A percentile compares a stretch with the other conserved stretches of the same genome.
These are phyloP conservation scores for Linderina pennispora DNA, from an alignment of 192 early-diverging fungal species.

Conservation along the genomic window DNA sequence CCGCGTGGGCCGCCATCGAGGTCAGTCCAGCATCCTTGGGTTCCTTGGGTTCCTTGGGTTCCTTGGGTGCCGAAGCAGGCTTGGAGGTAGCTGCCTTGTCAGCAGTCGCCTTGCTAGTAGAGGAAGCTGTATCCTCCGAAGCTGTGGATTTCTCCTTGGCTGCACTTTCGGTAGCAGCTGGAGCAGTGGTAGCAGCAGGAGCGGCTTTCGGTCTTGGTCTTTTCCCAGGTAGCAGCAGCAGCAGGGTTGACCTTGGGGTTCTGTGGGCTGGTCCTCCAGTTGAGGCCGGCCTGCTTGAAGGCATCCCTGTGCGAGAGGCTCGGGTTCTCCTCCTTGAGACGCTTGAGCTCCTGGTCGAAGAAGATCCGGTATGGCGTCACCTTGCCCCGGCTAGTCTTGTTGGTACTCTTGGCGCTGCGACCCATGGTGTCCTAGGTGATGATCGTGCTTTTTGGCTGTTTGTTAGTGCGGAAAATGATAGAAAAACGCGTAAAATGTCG, in stretches of 20 bases:
- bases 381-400: slow-evolving; percentile 16
- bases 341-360: slow-evolving; percentile 37
- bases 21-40: too few species aligned
- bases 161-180: background rate
- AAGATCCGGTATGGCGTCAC: slow-evolving; percentile 27
- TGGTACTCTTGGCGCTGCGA: slow-evolving; percentile 7
- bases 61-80: too few species aligned
- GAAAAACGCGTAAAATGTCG: background rate
- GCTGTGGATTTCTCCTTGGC: too few species aligned
- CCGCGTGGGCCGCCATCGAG: background rate
- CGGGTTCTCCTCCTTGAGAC: slow-evolving; percentile 34
- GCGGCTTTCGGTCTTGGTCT: slow-evolving; percentile 1
- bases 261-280: slow-evolving; percentile 34
- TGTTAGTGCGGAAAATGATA: background rate
- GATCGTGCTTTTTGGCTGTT: too few species aligned
- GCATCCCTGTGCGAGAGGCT: slow-evolving; percentile 38
- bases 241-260: slow-evolving; percentile 31
- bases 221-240: background rate
- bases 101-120: background rate
- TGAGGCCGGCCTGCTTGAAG: slow-evolving; percentile 40
- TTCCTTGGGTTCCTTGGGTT: too few species aligned
- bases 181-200: background rate
- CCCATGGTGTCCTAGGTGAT: background rate
- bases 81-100: too few species aligned
- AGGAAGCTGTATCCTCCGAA: too few species aligned